Percentiles rank a stretch among this genome's conserved stretches.
These are phyloP conservation scores for Claviceps sp. DNA, from an alignment of 2,329 filamentous ascomycete genomes.

Conservation along the genomic window DNA sequence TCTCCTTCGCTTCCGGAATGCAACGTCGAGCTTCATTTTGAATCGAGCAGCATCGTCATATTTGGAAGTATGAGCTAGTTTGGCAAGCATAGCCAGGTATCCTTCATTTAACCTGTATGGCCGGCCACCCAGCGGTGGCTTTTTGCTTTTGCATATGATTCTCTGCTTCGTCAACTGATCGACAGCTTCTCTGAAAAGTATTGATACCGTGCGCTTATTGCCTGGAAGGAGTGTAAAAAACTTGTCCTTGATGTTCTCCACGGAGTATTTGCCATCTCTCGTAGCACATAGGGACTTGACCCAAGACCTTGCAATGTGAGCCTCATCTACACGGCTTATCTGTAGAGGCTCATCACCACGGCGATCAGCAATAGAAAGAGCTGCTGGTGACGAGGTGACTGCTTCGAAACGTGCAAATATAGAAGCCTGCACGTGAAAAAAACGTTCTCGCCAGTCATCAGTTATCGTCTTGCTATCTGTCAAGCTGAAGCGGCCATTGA, in stretches of 20 bases:
- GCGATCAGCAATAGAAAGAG: slow-evolving; percentile 14
- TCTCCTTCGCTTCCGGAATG: slow-evolving; percentile 30
- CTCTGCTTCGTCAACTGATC: slow-evolving; percentile 33
- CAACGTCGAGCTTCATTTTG: slow-evolving; percentile 45
- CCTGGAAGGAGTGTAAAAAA: slow-evolving; percentile 34
- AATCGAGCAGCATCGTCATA: slow-evolving; percentile 44
- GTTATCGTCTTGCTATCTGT: slow-evolving; percentile 18
- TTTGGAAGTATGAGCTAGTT: slow-evolving; percentile 39
- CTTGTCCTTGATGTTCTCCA: slow-evolving; percentile 33
- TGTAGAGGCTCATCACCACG: slow-evolving; percentile 4
- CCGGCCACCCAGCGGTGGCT: slow-evolving; percentile 42
- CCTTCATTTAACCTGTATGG: slow-evolving; percentile 50
- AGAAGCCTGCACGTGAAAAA: slow-evolving; percentile 38
- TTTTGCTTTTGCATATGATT: slow-evolving; percentile 47
- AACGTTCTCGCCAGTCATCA: slow-evolving; percentile 42
- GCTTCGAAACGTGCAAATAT: slow-evolving; percentile 45
- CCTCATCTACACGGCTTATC: slow-evolving; percentile 12
- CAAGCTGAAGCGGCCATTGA: slow-evolving; percentile 31
- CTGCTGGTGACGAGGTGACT: slow-evolving; percentile 33
- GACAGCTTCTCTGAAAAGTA: slow-evolving; percentile 34
- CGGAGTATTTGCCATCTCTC: slow-evolving; percentile 32
- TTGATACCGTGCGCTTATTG: slow-evolving; percentile 25
- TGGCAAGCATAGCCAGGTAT: slow-evolving; percentile 42
- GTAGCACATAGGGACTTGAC: slow-evolving; percentile 45
- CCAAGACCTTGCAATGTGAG: slow-evolving; percentile 42